Evolutionary conservation across 805 yeast genomes (phyloP).

Genomic region (Candida alai): DNA sequence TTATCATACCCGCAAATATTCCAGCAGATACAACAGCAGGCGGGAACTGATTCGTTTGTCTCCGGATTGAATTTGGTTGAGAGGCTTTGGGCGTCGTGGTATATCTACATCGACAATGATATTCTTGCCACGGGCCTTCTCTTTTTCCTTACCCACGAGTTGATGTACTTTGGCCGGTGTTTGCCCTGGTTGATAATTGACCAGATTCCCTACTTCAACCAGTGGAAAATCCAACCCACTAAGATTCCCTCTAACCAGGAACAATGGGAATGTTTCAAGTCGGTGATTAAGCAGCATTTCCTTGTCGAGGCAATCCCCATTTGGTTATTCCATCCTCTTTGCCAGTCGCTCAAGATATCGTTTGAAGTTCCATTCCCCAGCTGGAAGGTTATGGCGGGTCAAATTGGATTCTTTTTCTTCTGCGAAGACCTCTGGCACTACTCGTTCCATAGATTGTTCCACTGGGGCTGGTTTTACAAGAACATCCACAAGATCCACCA

Average conservation of each 20-base stretch:
- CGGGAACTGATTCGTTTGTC: conserved; percentile 10
- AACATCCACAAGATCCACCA: conserved; percentile 97
- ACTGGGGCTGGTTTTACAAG: conserved; percentile 84
- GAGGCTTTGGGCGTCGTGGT: conserved; percentile 85
- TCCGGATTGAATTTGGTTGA: conserved; percentile 41
- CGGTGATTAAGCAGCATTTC: conserved; percentile 82
- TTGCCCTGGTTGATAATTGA: conserved; percentile 92
- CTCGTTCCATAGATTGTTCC: conserved; percentile 90
- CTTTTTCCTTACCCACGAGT: conserved; percentile 79
- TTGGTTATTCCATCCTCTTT: conserved; percentile 94
- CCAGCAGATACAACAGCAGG: conserved; percentile 5
- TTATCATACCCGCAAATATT: conserved; percentile 5
- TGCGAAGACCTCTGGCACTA: conserved; percentile 96
- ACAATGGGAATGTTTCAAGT: conserved; percentile 89
- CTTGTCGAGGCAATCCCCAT: conserved; percentile 94
- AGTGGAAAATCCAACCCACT: conserved; percentile 85
- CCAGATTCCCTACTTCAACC: conserved; percentile 76
- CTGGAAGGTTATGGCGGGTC: conserved; percentile 52
- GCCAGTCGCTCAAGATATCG: conserved; percentile 74
- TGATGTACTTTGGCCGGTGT: conserved; percentile 87
- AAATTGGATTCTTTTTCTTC: conserved; percentile 73
- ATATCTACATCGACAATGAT: conserved; percentile 81
- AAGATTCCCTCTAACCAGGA: conserved; percentile 76
- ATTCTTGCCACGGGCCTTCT: conserved; percentile 86
- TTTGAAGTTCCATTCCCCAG: conserved; percentile 84